Percentiles rank a stretch among this genome's conserved stretches.
Evolutionary conservation across 495 filamentous ascomycete genomes (phyloP).

Genomic region (Pseudoneurospora amorphoporcata): DNA sequence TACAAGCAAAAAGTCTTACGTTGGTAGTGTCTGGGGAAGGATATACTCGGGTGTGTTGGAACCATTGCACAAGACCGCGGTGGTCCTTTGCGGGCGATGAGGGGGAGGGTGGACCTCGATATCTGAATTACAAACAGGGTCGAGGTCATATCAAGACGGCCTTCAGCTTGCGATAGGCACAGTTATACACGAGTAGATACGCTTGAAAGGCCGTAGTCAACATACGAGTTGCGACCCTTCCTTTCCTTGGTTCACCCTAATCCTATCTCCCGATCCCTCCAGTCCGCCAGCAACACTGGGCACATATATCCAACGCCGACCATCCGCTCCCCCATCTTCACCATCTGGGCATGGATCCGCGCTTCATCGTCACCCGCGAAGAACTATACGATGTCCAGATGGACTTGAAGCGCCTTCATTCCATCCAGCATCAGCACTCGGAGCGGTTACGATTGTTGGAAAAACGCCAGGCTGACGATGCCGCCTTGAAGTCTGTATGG

Average conservation of each 20-base stretch:
- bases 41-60: conserved; percentile 1
- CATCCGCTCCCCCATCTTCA: neutral
- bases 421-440: conserved; percentile 67
- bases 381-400: conserved; percentile 81
- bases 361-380: conserved; percentile 45
- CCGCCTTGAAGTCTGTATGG: conserved; percentile 77
- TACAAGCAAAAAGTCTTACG: neutral
- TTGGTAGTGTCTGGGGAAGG: neutral
- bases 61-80: conserved; percentile 16
- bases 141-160: conserved; percentile 15
- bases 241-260: neutral
- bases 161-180: neutral
- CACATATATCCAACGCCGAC: neutral
- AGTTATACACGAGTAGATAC: neutral
- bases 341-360: conserved; percentile 43
- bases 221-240: neutral
- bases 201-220: neutral
- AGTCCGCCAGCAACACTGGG: neutral
- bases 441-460: conserved; percentile 72
- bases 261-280: neutral
- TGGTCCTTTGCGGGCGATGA: conserved; percentile 26
- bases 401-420: conserved; percentile 74
- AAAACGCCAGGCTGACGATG: conserved; percentile 70
- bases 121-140: conserved; percentile 20
- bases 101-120: conserved; percentile 28